phyloP scores from a whole-genome alignment of 352 stramenopile genomes.

The Globisporangium nagaii region DNA sequence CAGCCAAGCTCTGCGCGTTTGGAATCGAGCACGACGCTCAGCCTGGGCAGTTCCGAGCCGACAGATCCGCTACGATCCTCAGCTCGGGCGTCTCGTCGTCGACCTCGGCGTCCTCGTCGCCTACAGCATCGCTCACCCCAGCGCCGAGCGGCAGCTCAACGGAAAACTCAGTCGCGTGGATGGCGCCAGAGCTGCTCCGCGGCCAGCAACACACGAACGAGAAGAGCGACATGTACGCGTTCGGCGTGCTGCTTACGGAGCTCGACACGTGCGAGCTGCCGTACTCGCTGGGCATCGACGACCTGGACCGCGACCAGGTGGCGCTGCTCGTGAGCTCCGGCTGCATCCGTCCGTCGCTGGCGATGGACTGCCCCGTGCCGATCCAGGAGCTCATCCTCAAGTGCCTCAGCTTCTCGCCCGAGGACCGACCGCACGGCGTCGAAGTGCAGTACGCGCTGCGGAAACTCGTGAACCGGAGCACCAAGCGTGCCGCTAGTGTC shows the following conservation, averaged over 20 bases:
- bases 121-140: slow-evolving; percentile 10
- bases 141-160: background rate
- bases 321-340: slow-evolving; percentile 42
- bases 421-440: slow-evolving; percentile 25
- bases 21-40: slow-evolving; percentile 11
- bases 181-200: slow-evolving; percentile 46
- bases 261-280: slow-evolving; percentile 51
- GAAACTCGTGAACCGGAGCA: slow-evolving; percentile 21
- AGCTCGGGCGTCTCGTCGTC: slow-evolving; percentile 15
- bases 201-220: slow-evolving; percentile 21
- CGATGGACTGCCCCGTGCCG: slow-evolving; percentile 32
- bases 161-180: slow-evolving; percentile 30
- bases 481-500: too few relatives aligned
- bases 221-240: slow-evolving; percentile 35
- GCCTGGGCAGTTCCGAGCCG: too few relatives aligned
- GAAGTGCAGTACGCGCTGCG: slow-evolving; percentile 36
- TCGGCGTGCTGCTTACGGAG: slow-evolving; percentile 52
- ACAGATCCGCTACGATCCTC: too few relatives aligned
- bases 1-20: slow-evolving; percentile 50
- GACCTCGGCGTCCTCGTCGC: slow-evolving; percentile 6
- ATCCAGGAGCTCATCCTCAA: slow-evolving; percentile 39
- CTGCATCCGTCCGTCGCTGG: slow-evolving; percentile 36
- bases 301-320: slow-evolving; percentile 31
- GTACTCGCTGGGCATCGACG: slow-evolving; percentile 33
- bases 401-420: slow-evolving; percentile 40